These are phyloP conservation scores for Colletotrichum navitas DNA, from an alignment of 2,329 filamentous ascomycete genomes.

Conservation along the genomic window DNA sequence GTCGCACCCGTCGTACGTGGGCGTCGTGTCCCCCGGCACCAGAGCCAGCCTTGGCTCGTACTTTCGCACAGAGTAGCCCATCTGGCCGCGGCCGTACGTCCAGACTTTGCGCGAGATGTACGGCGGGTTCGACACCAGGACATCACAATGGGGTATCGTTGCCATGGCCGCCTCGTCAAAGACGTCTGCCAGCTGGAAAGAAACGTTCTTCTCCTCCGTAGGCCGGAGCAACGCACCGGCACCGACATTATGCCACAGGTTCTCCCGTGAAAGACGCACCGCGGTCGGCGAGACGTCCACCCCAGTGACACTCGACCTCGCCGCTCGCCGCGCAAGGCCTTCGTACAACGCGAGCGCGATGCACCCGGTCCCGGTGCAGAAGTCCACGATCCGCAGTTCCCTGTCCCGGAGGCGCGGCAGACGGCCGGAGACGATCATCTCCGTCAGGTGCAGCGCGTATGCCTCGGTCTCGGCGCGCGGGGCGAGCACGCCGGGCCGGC, in stretches of 20 bases:
- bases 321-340: constrained; percentile 62
- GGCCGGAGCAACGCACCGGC: constrained; percentile 44
- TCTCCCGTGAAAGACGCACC: constrained; percentile 73
- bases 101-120: constrained; percentile 77
- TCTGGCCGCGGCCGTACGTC: constrained; percentile 53
- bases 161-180: constrained; percentile 58
- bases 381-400: constrained; percentile 76
- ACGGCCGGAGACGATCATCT: constrained; percentile 50
- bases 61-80: constrained; percentile 81
- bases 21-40: constrained; percentile 62
- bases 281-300: constrained; percentile 80
- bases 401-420: constrained; percentile 27
- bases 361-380: constrained; percentile 93
- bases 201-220: constrained; percentile 48
- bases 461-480: constrained; percentile 84
- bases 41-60: constrained; percentile 87
- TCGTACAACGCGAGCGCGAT: constrained; percentile 83
- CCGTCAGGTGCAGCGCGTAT: constrained; percentile 70
- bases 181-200: constrained; percentile 63
- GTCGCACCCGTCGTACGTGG: constrained; percentile 49
- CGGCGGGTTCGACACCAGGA: constrained; percentile 90
- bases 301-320: constrained; percentile 68
- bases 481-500: constrained; percentile 83
- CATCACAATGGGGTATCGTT: constrained; percentile 60
- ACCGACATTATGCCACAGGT: constrained; percentile 66